Evolutionary conservation across 1,284 basidiomycete genomes (phyloP), one percentile per base, ranked within the genome.

Genomic region (Athelia psychrophila): DNA sequence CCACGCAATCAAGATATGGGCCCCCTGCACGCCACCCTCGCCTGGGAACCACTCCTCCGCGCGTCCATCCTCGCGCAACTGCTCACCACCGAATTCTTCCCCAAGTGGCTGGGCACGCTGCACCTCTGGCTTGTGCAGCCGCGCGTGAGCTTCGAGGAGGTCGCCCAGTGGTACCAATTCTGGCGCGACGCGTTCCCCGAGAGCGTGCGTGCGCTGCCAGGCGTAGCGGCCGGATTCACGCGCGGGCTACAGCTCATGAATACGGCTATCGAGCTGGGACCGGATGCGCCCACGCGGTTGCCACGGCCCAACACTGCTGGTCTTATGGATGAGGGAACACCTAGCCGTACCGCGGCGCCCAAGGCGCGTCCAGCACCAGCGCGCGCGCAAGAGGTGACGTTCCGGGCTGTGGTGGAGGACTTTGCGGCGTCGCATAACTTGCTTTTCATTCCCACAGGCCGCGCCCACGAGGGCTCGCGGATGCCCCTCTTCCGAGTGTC

Each of bases 21-120:
- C n/a, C 88, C 91, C 0, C 75, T 99, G 30, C 74, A 86, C n/a
- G 76, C 76, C 47, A 86, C 94, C 12, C 73, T 98, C 42, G 74
- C 76, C 0, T 99, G 97, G 97, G 74, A 69, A 16, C 62, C 70
- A 22, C 75, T 93, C 42, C 73, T 99, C 27, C 86, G 92, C 3
- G 70, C 82, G 0, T 87, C 88, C 2, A 83, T 94, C 54, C 78
- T 95, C 56, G 79, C 84, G 2, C 89, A 93, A 61, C 70, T 98
- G 6, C 72, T 98, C 56, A 91, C 95, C 65, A 78, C 80, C 8
- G 93, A 94, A 62, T 96, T 99, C 74, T 97, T 98, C 79, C 91
- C 93, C 2, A 95, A 95, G 64, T 99, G 95, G 95, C 78, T 99
- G 48, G 84, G 93, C 42, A 84, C 91, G n/a, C 73, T 99, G 33